Conservation (phyloP, 768 basidiomycete genomes). For the Amanita muscaria region DNA sequence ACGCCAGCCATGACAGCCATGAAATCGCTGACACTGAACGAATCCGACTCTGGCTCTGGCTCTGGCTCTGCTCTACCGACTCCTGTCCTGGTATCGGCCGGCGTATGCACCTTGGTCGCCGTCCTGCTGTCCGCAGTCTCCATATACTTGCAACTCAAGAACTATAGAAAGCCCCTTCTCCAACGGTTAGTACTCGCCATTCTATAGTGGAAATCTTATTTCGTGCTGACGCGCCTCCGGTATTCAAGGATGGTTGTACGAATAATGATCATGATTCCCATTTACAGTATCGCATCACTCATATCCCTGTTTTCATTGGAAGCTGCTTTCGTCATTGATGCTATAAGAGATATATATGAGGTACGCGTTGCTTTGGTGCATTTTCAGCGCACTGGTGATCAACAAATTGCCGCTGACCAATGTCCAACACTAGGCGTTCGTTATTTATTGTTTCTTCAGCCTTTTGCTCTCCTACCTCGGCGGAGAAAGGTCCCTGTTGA, state of each 20-base stretch:
- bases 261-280: slow-evolving; percentile 95
- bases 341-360: slow-evolving; percentile 92
- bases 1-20: no score
- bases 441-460: slow-evolving; percentile 89
- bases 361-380: slow-evolving; percentile 32
- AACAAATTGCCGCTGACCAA: no score
- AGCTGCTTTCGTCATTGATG: slow-evolving; percentile 95
- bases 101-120: slow-evolving; percentile 56
- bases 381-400: background rate
- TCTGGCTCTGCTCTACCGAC: slow-evolving; percentile 54
- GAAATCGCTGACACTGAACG: no score
- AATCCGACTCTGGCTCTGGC: slow-evolving; percentile 20
- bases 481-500: slow-evolving; percentile 88
- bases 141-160: slow-evolving; percentile 75
- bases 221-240: background rate
- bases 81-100: slow-evolving; percentile 52
- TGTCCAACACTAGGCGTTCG: slow-evolving; percentile 62
- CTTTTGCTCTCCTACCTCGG: slow-evolving; percentile 80
- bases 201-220: background rate
- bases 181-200: slow-evolving; percentile 46
- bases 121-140: slow-evolving; percentile 66
- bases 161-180: slow-evolving; percentile 73
- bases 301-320: slow-evolving; percentile 92
- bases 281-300: slow-evolving; percentile 86
- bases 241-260: slow-evolving; percentile 73